These are phyloP conservation scores for Jaenimonas drosophilae DNA, from an alignment of 208 protist species.

Conservation along the genomic window DNA sequence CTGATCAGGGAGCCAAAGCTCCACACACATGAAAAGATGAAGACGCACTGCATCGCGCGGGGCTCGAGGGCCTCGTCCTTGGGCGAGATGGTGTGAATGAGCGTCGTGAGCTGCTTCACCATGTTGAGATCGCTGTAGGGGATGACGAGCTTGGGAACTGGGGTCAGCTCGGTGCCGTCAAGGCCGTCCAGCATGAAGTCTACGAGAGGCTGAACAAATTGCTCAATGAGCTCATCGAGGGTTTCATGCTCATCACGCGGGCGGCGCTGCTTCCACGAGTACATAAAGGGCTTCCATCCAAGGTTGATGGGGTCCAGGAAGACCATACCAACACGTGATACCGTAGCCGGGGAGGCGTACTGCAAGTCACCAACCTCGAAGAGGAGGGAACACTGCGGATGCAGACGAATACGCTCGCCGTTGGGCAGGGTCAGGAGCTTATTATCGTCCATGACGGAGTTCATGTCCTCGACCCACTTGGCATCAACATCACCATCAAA, in stretches of 20 bases:
- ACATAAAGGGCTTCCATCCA: conserved; percentile 92
- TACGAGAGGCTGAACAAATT: conserved; percentile 90
- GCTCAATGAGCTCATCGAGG: conserved; percentile 86
- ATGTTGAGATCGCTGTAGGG: conserved; percentile 90
- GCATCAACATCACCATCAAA: conserved; percentile 99
- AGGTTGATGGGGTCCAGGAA: conserved; percentile 98
- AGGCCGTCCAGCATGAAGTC: conserved; percentile 92
- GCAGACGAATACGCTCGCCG: conserved; percentile 96
- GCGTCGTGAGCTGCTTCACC: conserved; percentile 91
- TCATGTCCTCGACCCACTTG: conserved; percentile 99
- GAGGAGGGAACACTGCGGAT: conserved; percentile 92
- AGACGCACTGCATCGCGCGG: conserved; percentile 89
- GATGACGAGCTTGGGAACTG: conserved; percentile 70
- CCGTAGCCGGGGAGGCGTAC: conserved; percentile 98
- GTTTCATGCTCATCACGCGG: conserved; percentile 85
- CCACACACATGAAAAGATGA: conserved; percentile 95
- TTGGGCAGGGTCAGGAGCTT: conserved; percentile 99
- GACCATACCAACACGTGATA: conserved; percentile 99
- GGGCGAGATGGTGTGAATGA: conserved; percentile 84
- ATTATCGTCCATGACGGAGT: conserved; percentile 99
- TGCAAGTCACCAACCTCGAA: conserved; percentile 98
- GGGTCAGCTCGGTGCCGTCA: conserved; percentile 42
- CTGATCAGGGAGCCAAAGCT: conserved; percentile 91
- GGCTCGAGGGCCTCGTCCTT: conserved; percentile 73
- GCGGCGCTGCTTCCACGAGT: conserved; percentile 84